Base-by-base conservation (phyloP, 495 filamentous ascomycete genomes). In the Annulohypoxylon maeteangense region DNA sequence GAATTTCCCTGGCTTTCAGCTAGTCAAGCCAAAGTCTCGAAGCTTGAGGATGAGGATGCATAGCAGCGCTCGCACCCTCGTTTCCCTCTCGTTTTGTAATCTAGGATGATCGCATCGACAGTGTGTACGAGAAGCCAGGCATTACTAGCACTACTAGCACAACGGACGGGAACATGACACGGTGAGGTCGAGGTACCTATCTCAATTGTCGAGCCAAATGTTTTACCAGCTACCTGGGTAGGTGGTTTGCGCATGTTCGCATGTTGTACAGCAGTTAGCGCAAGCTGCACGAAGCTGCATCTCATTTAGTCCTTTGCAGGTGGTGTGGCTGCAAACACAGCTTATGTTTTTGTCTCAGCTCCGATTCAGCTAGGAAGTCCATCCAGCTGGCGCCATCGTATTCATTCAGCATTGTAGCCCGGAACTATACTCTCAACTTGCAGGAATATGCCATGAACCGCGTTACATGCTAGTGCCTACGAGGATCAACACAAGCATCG, bases 241-340 rank as follows among this genome's bases (percentile, higher is more conserved):
- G 36, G 36, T 40, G 38, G 12, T 47, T 34, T 53, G 25, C 34
- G 31, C 10, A 59, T 51, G 51, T 65, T 23, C 34, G 31, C 10
- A 59, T 51, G 51, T 65, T 23, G 56, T 29, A 62, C 69, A 59
- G 56, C 64, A 67, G 59, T 65, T 68, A 51, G 70, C 51, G 47
- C 68, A 72, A 58, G 48, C 58, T 40, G 23, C 64, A 65, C 64
- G 32, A 36, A 64, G 40, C 54, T 64, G 47, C 59, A 60, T 42
- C 29, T 51, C 31, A 65, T 34, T 48, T 64, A 44, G 65, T 65
- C 54, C 58, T 60, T 40, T 54, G 55, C 70, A 61, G 22, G 25
- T 57, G 60, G 38, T 60, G 45, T 62, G 36, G 47, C 60, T 57
- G 32, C 60, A 65, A 57, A 58, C 61, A 61, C 42, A 66, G 42